Base-by-base conservation (phyloP, 345 rosid genomes). In the Hypericum perforatum region DNA sequence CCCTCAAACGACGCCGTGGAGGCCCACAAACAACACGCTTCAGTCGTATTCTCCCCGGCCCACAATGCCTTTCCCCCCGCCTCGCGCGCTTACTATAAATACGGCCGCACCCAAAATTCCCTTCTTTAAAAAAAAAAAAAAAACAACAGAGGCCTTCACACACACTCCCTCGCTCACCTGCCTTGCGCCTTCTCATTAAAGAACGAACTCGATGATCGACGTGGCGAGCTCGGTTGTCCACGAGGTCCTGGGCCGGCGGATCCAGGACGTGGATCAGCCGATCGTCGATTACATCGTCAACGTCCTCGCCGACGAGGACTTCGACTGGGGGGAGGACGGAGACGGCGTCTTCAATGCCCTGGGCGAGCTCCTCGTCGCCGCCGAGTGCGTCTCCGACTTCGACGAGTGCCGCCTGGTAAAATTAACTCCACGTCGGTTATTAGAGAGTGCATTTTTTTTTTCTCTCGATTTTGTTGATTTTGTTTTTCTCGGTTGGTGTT, bases 291-390 rank as follows among this genome's bases (percentile, higher is more conserved):
- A 88, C 84, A 85, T 92, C 76, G 74, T 88, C 72, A 92, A 88
- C 60, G 97, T 92, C 68, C 97, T 92, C 60, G 98, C 96, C 45
- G 97, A 88, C 62, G 95, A 88, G 48, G 98, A 88, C 70, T 88
- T 92, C 76, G 97, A 92, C 63, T 88, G 85, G 70, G 98, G 97
- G 49, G 83, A 75, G 47, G 90, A 84, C 43, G 98, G 98, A 5
- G 91, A 82, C 11, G 98, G 98, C 60, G 90, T 84, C 44, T 78
- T 80, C 45, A 89, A 92, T 16, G 86, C 98, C 64, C 65, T 92
- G 63, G 97, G 97, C 16, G 95, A 88, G 72, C 86, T 92, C 58
- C 97, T 92, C 42, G 82, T 92, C 16, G 85, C 82, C 43, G 91
- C 87, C 16, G 97, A 69, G 37, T 88, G 97, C 73, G 98, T 88